These are phyloP conservation scores for Phytophthora pisi DNA, from an alignment of 352 stramenopile species.

Conservation along the genomic window DNA sequence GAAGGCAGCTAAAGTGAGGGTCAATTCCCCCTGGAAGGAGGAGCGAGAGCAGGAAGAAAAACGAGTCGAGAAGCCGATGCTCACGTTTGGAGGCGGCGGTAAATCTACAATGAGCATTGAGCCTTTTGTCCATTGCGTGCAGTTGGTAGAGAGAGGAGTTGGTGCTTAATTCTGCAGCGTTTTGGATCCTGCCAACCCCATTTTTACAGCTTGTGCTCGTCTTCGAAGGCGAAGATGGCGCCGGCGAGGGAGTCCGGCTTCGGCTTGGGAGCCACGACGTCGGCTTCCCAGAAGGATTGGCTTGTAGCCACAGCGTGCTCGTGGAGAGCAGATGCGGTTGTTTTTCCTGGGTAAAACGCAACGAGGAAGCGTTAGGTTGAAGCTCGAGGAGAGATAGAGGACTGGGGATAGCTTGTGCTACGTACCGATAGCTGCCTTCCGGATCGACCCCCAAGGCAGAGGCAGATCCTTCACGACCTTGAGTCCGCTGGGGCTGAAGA, in stretches of 20 bases:
- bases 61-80: not conserved
- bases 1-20: not conserved
- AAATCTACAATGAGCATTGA: constrained; percentile 18
- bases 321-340: constrained; percentile 60
- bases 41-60: constrained; percentile 6
- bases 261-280: constrained; percentile 61
- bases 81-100: not conserved
- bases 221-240: constrained; percentile 59
- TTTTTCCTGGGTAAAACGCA: constrained; percentile 53
- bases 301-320: constrained; percentile 46
- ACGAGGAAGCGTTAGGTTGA: not conserved
- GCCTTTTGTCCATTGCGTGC: constrained; percentile 9
- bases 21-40: not conserved
- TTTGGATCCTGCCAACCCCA: not conserved
- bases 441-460: constrained; percentile 60
- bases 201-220: constrained; percentile 18
- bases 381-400: too few species aligned
- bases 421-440: constrained; percentile 79
- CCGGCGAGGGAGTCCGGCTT: constrained; percentile 56
- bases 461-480: constrained; percentile 52
- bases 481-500: constrained; percentile 84
- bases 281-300: constrained; percentile 50
- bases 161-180: not conserved
- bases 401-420: not conserved
- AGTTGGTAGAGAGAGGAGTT: not conserved